Evolutionary conservation across 148 eudicot genomes (phyloP).

Genomic region (Limonium bicolor): DNA sequence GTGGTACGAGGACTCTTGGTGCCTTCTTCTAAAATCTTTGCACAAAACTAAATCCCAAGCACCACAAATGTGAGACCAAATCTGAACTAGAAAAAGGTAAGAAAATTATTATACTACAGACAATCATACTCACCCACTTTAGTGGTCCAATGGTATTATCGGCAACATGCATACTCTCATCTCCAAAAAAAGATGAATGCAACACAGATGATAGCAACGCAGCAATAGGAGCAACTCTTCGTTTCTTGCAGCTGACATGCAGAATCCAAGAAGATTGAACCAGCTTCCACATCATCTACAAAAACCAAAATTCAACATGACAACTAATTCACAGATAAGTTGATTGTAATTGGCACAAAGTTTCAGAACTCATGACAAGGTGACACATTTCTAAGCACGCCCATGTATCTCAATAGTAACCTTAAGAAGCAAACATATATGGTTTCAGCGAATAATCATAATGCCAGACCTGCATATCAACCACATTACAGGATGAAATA

Average conservation of each 20-base stretch:
- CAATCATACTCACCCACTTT: slow-evolving; percentile 59
- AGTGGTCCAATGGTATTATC: slow-evolving; percentile 64
- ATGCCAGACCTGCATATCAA: slow-evolving; percentile 47
- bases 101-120: not conserved
- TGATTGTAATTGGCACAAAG: too few species aligned
- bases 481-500: slow-evolving; percentile 32
- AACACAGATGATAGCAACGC: slow-evolving; percentile 85
- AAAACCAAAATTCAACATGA: too few species aligned
- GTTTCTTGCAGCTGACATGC: slow-evolving; percentile 82
- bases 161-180: slow-evolving; percentile 60
- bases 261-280: slow-evolving; percentile 85
- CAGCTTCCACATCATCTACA: slow-evolving; percentile 95
- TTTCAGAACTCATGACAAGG: too few species aligned
- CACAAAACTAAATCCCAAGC: slow-evolving; percentile 69
- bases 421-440: not conserved
- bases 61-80: too few species aligned
- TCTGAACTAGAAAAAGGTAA: not conserved
- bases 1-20: slow-evolving; percentile 92
- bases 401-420: not conserved
- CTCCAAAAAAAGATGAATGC: slow-evolving; percentile 57
- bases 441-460: slow-evolving; percentile 1
- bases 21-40: slow-evolving; percentile 89
- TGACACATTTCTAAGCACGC: too few species aligned
- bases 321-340: too few species aligned
- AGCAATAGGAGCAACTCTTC: slow-evolving; percentile 96